Conservation (phyloP, 2,329 filamentous ascomycete species). For the Exophiala aquamarina region DNA sequence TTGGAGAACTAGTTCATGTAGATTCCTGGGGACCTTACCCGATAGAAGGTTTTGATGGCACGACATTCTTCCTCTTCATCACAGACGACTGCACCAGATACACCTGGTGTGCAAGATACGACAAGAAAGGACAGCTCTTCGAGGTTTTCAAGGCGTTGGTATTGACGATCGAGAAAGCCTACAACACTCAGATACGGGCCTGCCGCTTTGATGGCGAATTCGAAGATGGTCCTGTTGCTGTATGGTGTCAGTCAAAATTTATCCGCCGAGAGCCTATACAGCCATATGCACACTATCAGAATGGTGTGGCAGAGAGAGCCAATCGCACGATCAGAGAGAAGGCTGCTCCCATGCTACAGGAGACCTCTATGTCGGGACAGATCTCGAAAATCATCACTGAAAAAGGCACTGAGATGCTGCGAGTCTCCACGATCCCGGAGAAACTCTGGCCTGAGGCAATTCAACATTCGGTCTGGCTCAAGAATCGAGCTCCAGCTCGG, state of each 20-base stretch:
- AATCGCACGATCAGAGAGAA: constrained; percentile 10
- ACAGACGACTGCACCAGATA: constrained; percentile 10
- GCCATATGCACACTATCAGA: constrained; percentile 12
- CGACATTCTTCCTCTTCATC: constrained; percentile 4
- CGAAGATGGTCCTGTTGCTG: not conserved
- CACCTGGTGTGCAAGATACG: constrained; percentile 3
- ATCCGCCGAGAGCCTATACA: constrained; percentile 2
- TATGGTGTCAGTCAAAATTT: not conserved
- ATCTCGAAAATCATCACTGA: not conserved
- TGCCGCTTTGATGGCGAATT: constrained; percentile 13
- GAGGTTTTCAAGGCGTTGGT: not conserved
- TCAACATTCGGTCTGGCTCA: constrained; percentile 11
- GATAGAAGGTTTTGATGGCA: not conserved
- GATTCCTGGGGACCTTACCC: constrained; percentile 3
- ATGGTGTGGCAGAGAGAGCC: constrained; percentile 8
- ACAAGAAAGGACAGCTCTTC: not conserved
- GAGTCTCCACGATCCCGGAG: not conserved
- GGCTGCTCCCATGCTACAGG: constrained; percentile 6
- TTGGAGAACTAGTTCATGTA: not conserved
- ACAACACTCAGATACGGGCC: constrained; percentile 1
- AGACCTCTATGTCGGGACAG: not conserved
- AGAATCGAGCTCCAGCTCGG: constrained; percentile 9
- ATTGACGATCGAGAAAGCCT: not conserved
- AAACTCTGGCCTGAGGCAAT: constrained; percentile 5
- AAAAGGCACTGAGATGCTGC: not conserved